Evolutionary conservation across 495 filamentous ascomycete genomes (phyloP), one percentile per base, ranked within the genome.

Genomic region (Pseudomonodictys pantanalensis): DNA sequence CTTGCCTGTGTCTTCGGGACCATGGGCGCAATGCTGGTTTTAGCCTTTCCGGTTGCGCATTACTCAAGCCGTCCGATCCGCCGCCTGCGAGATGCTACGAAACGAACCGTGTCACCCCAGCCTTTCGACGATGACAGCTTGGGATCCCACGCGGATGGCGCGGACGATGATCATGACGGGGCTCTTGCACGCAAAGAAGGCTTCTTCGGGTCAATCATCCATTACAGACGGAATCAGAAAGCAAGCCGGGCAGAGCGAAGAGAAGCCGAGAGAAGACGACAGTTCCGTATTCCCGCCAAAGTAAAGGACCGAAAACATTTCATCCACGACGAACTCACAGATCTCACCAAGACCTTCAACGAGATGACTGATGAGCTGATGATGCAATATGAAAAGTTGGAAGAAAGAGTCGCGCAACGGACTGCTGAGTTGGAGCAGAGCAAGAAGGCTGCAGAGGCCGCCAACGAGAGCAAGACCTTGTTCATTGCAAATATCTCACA

Each of bases 401-500:
- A 96, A 66, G 86, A 93, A 50, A 86, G 91, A 48, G 91, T 96
- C 12, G 80, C 79, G 0, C 85, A 92, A 72, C 81, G 91, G 38
- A 97, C 92, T 20, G 79, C 79, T 20, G 88, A 95, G 68, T 79
- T 95, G 2, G 90, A 95, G 71, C 83, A 89, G 51, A 91, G 88
- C 66, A 96, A 96, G 71, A 86, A 90, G 73, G 89, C 91, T 1
- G 92, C 92, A 4, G 92, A 96, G 68, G 85, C 88, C 12, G 92
- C 92, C 7, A 96, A 95, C 65, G 88, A 95, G 71, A 93, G 89
- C 76, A 96, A 97, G 74, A 95, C 92, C 6, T 72, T 95, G 23
- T 97, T 97, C 72, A 92, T 97, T 60, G 92, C 92, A 26, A 97
- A 97, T 64, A 95, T 97, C 25, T 95, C 90, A 2, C 92, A 97